Conservation (phyloP, 2,329 filamentous ascomycete genomes). For the Cordyceps militaris region DNA sequence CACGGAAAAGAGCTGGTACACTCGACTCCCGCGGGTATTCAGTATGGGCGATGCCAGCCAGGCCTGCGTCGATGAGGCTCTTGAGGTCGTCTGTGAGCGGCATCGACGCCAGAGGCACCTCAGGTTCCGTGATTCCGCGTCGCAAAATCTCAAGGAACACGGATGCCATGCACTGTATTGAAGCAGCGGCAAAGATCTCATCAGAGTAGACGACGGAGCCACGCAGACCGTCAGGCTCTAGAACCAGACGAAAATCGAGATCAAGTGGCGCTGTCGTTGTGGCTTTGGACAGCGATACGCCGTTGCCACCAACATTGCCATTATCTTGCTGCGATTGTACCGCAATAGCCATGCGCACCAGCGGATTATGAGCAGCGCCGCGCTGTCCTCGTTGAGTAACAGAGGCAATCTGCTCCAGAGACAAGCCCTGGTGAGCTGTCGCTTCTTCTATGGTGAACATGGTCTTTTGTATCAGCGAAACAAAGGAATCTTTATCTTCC, state of each 20-base stretch:
- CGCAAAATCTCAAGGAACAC: not conserved
- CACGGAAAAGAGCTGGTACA: slow-evolving; percentile 18
- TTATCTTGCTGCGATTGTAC: slow-evolving; percentile 12
- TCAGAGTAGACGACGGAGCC: not conserved
- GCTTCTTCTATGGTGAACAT: slow-evolving; percentile 4
- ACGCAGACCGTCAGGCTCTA: not conserved
- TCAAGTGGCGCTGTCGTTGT: too few species aligned
- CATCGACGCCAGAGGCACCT: not conserved
- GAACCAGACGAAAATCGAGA: too few species aligned
- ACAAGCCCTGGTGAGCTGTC: slow-evolving; percentile 15
- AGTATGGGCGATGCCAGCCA: slow-evolving; percentile 3
- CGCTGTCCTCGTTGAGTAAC: not conserved
- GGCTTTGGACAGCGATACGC: too few species aligned
- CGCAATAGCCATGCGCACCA: slow-evolving; percentile 14
- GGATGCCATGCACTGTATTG: not conserved
- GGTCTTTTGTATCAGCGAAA: slow-evolving; percentile 13
- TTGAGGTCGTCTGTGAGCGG: slow-evolving; percentile 1
- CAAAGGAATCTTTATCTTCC: slow-evolving; percentile 6
- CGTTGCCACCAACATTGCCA: not conserved
- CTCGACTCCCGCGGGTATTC: slow-evolving; percentile 17
- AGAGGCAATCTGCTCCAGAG: slow-evolving; percentile 15
- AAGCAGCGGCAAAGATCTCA: not conserved
- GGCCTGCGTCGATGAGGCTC: not conserved
- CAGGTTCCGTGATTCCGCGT: not conserved
- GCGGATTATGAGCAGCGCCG: slow-evolving; percentile 9